Evolutionary conservation across 306 rosid genomes (phyloP).

Genomic region (Vicia faba): DNA sequence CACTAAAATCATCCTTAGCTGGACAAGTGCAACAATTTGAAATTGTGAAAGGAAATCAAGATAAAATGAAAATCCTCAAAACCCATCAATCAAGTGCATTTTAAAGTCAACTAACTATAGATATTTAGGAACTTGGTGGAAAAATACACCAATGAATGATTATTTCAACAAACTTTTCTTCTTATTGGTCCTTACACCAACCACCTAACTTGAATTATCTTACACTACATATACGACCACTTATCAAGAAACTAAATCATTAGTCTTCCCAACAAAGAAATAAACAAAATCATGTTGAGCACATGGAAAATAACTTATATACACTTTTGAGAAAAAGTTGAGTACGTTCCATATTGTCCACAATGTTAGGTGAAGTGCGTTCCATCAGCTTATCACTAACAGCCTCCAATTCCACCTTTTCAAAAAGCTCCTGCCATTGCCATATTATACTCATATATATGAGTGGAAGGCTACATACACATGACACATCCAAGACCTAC

Average conservation of each 20-base stretch:
- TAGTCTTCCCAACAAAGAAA: conserved; percentile 21
- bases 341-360: conserved; percentile 8
- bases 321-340: no score
- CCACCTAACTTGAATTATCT: background rate
- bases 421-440: conserved; percentile 27
- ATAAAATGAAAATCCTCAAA: conserved; percentile 16
- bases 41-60: conserved; percentile 7
- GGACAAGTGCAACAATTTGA: conserved; percentile 22
- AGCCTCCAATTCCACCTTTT: conserved; percentile 50
- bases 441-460: background rate
- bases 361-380: conserved; percentile 62
- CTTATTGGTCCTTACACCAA: conserved; percentile 6
- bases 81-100: conserved; percentile 18
- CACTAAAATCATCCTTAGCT: conserved; percentile 17
- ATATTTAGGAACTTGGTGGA: conserved; percentile 22
- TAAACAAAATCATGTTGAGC: conserved; percentile 18
- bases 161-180: conserved; percentile 11
- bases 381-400: conserved; percentile 48
- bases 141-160: conserved; percentile 24
- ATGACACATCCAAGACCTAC: conserved; percentile 11
- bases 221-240: conserved; percentile 3
- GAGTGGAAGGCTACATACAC: conserved; percentile 9
- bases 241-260: conserved; percentile 15
- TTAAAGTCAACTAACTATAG: conserved; percentile 16
- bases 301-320: conserved; percentile 26